These are phyloP conservation scores for Metarhizium rileyi DNA, from an alignment of 2,329 filamentous ascomycete species.

Conservation along the genomic window DNA sequence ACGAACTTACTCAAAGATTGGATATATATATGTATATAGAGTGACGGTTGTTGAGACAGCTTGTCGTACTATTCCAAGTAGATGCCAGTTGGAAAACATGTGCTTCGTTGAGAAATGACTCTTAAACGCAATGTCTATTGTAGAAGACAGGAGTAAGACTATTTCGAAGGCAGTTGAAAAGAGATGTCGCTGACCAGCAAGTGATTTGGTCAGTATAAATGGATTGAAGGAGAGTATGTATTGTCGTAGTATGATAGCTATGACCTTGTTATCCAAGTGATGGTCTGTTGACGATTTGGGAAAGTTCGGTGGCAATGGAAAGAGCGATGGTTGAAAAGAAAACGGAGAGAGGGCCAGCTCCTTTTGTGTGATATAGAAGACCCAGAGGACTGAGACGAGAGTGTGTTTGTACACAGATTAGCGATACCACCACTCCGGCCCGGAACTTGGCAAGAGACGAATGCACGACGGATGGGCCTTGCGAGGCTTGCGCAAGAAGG, in stretches of 20 bases:
- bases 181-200: not conserved
- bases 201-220: not conserved
- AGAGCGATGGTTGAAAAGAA: not conserved
- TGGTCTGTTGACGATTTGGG: not conserved
- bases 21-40: not conserved
- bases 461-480: constrained; percentile 3
- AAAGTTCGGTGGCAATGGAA: not conserved
- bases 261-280: not conserved
- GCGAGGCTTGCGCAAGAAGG: constrained; percentile 5
- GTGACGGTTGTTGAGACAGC: not conserved
- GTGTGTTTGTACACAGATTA: not conserved
- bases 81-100: not conserved
- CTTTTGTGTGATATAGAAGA: constrained; percentile 3
- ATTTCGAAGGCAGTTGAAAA: not conserved
- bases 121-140: not conserved
- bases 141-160: not conserved
- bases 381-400: not conserved
- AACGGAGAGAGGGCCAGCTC: constrained; percentile 4
- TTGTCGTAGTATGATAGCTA: not conserved
- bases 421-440: not conserved
- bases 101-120: not conserved
- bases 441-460: constrained; percentile 5
- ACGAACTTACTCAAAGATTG: not conserved
- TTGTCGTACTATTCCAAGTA: not conserved
- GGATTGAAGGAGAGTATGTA: not conserved